phyloP scores from a whole-genome alignment of 202 grass and related monocot species.

The Carex arenaria region DNA sequence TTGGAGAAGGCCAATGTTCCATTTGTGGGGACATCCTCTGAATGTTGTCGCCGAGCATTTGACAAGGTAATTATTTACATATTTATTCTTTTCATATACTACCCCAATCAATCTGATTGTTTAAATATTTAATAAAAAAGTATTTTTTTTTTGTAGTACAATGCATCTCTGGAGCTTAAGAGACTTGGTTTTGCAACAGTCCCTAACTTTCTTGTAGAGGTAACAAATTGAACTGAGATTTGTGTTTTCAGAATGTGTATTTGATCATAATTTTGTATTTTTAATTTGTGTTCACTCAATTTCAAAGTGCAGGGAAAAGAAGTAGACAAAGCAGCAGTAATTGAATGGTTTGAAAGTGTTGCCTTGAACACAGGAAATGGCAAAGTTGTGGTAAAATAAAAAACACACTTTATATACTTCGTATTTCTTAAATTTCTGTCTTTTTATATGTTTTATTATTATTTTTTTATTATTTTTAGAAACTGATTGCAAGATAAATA shows the following conservation, averaged over 20 bases:
- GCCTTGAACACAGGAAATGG: conserved; percentile 62
- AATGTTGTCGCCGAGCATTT: conserved; percentile 61
- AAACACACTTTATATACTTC: background rate
- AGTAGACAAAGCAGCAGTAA: conserved; percentile 37
- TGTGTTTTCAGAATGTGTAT: background rate
- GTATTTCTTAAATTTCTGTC: conserved; percentile 4
- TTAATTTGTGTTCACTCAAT: conserved; percentile 19
- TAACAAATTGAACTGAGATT: conserved; percentile 30
- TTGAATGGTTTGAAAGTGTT: conserved; percentile 56
- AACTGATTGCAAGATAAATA: background rate
- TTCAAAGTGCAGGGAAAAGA: conserved; percentile 45
- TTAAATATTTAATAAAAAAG: background rate
- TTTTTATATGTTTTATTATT: background rate
- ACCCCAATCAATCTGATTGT: background rate
- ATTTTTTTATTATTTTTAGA: background rate
- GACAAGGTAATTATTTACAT: conserved; percentile 55
- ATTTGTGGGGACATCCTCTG: conserved; percentile 69
- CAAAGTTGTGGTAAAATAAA: conserved; percentile 68
- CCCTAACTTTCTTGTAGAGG: conserved; percentile 78
- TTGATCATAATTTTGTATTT: background rate
- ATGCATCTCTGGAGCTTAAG: conserved; percentile 69
- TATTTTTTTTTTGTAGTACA: conserved; percentile 50
- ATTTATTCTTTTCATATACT: conserved; percentile 9
- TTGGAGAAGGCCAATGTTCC: conserved; percentile 82
- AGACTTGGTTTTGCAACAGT: conserved; percentile 66